Evolutionary conservation across 2,329 filamentous ascomycete species (phyloP).

Genomic region (Fusarium sp.): DNA sequence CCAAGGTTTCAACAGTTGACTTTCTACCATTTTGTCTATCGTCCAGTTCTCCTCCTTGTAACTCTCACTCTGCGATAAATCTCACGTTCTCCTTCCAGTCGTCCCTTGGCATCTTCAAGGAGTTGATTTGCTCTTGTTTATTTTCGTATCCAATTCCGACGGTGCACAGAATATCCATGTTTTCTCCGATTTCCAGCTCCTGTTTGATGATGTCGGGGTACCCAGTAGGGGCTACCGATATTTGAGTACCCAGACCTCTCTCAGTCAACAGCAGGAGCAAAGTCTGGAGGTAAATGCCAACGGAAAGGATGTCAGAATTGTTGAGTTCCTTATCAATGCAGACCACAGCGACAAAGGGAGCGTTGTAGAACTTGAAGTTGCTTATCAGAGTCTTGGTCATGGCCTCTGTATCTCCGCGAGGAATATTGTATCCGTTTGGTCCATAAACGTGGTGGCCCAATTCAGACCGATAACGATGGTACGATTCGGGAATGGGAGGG

Average conservation of each 20-base stretch:
- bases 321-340: conserved; percentile 20
- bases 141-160: conserved; percentile 31
- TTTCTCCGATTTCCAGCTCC: conserved; percentile 14
- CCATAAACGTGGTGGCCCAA: conserved; percentile 35
- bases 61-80: conserved; percentile 4
- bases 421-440: conserved; percentile 30
- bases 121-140: conserved; percentile 15
- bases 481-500: conserved; percentile 18
- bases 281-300: conserved; percentile 36
- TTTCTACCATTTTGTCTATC: no score
- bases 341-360: conserved; percentile 28
- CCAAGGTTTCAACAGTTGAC: no score
- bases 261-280: conserved; percentile 32
- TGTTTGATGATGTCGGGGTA: conserved; percentile 22
- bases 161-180: conserved; percentile 19
- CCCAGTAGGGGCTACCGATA: conserved; percentile 19
- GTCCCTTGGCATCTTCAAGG: conserved; percentile 29
- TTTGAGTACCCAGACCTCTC: conserved; percentile 27
- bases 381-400: conserved; percentile 21
- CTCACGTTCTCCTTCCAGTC: conserved; percentile 23
- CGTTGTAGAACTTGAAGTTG: conserved; percentile 40
- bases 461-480: conserved; percentile 24
- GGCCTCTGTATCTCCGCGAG: conserved; percentile 14
- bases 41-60: not conserved
- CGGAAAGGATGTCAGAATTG: conserved; percentile 25